Percentiles rank a stretch among this genome's conserved stretches.
These are phyloP conservation scores for Capsella rubella DNA, from an alignment of 441 rosid species.

Conservation along the genomic window DNA sequence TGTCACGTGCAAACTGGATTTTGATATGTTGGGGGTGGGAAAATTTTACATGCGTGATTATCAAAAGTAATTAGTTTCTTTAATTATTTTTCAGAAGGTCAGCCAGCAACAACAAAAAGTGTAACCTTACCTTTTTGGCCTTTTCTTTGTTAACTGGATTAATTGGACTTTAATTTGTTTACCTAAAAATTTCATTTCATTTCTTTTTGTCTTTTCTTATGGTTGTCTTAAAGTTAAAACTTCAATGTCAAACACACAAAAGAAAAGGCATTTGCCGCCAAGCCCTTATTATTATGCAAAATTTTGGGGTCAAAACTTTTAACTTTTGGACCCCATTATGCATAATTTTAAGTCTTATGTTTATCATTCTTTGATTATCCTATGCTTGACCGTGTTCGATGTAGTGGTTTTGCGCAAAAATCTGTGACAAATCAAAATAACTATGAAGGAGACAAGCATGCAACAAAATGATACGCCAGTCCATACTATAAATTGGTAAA, in stretches of 20 bases:
- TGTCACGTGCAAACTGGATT: slow-evolving; percentile 36
- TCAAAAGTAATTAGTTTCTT: slow-evolving; percentile 1
- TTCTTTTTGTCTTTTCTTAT: background rate
- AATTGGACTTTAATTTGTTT: background rate
- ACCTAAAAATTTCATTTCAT: background rate
- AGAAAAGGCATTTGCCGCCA: background rate
- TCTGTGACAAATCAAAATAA: background rate
- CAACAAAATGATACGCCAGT: background rate
- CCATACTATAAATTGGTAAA: background rate
- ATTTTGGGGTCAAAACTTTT: background rate
- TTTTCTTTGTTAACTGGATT: background rate
- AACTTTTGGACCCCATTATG: background rate
- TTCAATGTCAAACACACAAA: background rate
- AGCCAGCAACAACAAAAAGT: slow-evolving; percentile 18
- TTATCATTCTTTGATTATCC: too few species aligned
- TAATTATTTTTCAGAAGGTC: background rate
- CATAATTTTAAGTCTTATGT: background rate
- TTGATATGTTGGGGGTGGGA: slow-evolving; percentile 21
- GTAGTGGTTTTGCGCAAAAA: background rate
- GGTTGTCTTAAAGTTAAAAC: background rate
- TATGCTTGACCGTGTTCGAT: too few species aligned
- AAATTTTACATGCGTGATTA: slow-evolving; percentile 39
- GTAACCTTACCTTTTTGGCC: background rate
- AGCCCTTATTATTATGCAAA: background rate
- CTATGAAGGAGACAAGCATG: background rate